Evolutionary conservation across 495 filamentous ascomycete genomes (phyloP).

Genomic region (Neurospora sp.): DNA sequence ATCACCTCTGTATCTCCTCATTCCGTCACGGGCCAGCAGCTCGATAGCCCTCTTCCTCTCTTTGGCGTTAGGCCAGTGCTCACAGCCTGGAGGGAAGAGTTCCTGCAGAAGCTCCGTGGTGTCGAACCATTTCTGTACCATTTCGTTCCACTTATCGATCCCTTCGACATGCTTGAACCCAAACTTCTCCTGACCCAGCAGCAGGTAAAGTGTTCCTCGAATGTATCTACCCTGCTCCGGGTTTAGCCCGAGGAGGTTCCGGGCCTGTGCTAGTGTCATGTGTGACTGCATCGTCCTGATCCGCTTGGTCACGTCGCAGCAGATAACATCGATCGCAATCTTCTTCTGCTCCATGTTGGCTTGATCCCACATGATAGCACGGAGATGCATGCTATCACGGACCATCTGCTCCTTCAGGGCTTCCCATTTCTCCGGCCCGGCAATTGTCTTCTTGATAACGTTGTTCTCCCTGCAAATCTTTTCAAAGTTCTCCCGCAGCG

Average conservation of each 20-base stretch:
- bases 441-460: constrained; percentile 64
- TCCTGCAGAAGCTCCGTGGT: constrained; percentile 46
- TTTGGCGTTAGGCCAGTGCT: constrained; percentile 44
- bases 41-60: constrained; percentile 57
- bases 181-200: constrained; percentile 58
- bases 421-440: constrained; percentile 64
- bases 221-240: constrained; percentile 59
- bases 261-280: constrained; percentile 64
- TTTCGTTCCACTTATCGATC: constrained; percentile 57
- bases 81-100: constrained; percentile 41
- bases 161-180: constrained; percentile 66
- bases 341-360: constrained; percentile 35
- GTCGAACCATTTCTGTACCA: constrained; percentile 60
- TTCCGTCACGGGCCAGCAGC: constrained; percentile 59
- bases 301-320: constrained; percentile 72
- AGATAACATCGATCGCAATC: constrained; percentile 67
- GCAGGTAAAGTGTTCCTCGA: constrained; percentile 55
- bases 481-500: constrained; percentile 58
- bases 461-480: constrained; percentile 54
- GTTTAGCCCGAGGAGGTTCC: constrained; percentile 61
- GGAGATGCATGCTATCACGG: constrained; percentile 53
- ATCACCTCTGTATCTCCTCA: constrained; percentile 64
- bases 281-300: constrained; percentile 53
- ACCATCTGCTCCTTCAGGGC: constrained; percentile 59
- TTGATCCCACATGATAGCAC: constrained; percentile 47